Percentiles rank a stretch among this genome's conserved stretches.
phyloP scores from a whole-genome alignment of 176 grass and related monocot genomes.

The Areca catechu region DNA sequence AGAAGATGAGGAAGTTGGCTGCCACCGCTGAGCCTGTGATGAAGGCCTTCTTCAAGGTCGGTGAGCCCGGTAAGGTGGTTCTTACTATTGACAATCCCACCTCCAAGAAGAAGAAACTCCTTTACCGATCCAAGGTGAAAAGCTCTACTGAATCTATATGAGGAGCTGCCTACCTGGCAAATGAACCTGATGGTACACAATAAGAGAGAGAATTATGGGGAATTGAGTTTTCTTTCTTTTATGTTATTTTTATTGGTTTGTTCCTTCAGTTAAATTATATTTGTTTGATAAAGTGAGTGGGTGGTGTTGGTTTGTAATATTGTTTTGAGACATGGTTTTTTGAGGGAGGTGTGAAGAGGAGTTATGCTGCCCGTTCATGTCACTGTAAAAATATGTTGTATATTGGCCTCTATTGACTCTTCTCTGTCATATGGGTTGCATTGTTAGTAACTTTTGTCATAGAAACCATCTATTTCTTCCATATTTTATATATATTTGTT shows the following conservation, averaged over 20 bases:
- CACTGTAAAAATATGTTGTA: slow-evolving; percentile 77
- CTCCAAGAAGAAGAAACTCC: slow-evolving; percentile 26
- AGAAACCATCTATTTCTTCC: not conserved
- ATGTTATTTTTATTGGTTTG: slow-evolving; percentile 6
- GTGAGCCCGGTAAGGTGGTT: slow-evolving; percentile 12
- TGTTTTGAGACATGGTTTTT: slow-evolving; percentile 32
- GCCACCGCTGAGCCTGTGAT: slow-evolving; percentile 10
- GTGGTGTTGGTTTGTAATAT: slow-evolving; percentile 39
- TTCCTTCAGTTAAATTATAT: slow-evolving; percentile 11
- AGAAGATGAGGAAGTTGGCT: slow-evolving; percentile 11
- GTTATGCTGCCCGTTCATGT: slow-evolving; percentile 21
- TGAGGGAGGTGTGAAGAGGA: slow-evolving; percentile 6
- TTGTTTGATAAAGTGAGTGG: not conserved
- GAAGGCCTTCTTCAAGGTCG: slow-evolving; percentile 12
- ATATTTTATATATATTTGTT: too few species aligned
- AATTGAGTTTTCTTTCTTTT: not conserved
- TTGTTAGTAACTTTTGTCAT: not conserved
- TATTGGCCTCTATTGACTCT: slow-evolving; percentile 51
- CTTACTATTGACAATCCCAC: slow-evolving; percentile 15
- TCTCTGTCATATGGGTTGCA: slow-evolving; percentile 20
- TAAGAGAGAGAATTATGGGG: slow-evolving; percentile 12
- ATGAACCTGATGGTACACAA: not conserved
- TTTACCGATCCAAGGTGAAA: slow-evolving; percentile 14
- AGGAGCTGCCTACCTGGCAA: not conserved
- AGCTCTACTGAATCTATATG: slow-evolving; percentile 9